phyloP scores from a whole-genome alignment of 495 filamentous ascomycete genomes.

The Parachaetomium inaequale region DNA sequence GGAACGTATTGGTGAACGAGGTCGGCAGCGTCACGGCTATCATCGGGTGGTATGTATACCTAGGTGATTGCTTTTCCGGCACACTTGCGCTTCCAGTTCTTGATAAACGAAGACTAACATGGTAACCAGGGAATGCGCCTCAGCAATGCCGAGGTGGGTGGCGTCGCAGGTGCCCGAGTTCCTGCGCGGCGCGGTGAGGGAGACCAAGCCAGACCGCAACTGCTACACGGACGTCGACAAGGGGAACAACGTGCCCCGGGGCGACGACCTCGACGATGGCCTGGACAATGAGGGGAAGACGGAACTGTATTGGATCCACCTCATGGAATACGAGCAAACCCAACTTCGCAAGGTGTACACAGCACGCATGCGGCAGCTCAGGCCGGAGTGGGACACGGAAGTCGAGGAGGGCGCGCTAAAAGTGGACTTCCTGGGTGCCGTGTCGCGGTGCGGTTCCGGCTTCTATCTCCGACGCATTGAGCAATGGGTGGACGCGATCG shows the following conservation, averaged over 20 bases:
- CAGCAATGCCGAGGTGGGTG: neutral
- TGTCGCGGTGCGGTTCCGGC: slow-evolving; percentile 23
- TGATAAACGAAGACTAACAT: slow-evolving; percentile 38
- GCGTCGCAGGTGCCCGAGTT: slow-evolving; percentile 6
- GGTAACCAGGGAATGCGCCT: slow-evolving; percentile 40
- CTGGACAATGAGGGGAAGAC: slow-evolving; percentile 33
- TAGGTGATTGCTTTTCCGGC: neutral
- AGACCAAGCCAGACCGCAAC: neutral
- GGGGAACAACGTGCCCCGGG: slow-evolving; percentile 9
- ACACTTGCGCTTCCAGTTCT: slow-evolving; percentile 31
- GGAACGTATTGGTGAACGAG: neutral
- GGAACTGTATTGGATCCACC: slow-evolving; percentile 36
- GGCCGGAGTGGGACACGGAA: slow-evolving; percentile 25
- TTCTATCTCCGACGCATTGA: slow-evolving; percentile 31
- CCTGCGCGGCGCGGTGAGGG: neutral
- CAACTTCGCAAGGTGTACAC: slow-evolving; percentile 33
- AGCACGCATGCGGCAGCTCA: slow-evolving; percentile 23
- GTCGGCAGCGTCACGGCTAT: neutral
- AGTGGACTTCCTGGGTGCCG: slow-evolving; percentile 26
- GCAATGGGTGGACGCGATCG: slow-evolving; percentile 30
- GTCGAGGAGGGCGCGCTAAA: slow-evolving; percentile 25
- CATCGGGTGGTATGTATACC: neutral
- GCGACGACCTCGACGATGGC: slow-evolving; percentile 22
- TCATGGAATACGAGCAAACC: slow-evolving; percentile 40
- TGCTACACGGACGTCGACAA: neutral